phyloP scores from a whole-genome alignment of 176 grass and related monocot species.

The Neostapfia colusana region DNA sequence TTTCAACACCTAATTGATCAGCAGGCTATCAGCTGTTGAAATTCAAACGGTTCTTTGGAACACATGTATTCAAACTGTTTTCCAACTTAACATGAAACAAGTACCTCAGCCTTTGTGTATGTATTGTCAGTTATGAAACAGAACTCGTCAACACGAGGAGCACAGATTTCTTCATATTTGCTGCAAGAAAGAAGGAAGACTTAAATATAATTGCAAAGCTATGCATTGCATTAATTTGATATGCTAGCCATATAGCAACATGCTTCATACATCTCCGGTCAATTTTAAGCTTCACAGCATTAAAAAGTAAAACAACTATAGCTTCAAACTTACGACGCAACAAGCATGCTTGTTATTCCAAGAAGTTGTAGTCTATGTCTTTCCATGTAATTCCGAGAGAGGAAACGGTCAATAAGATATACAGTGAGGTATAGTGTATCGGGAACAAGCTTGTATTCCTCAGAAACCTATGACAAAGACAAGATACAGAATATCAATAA shows the following conservation, averaged over 20 bases:
- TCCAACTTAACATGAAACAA: conserved; percentile 6
- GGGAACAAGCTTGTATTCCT: conserved; percentile 86
- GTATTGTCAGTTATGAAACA: conserved; percentile 85
- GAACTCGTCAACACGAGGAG: conserved; percentile 72
- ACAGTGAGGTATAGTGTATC: conserved; percentile 93
- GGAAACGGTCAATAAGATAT: conserved; percentile 72
- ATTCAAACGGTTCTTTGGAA: not conserved
- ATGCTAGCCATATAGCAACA: not conserved
- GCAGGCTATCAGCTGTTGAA: conserved; percentile 15
- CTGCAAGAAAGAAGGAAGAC: conserved; percentile 27
- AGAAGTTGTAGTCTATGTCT: conserved; percentile 73
- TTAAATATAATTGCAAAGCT: not conserved
- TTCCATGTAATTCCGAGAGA: conserved; percentile 73
- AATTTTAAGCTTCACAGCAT: not conserved
- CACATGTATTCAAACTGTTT: not conserved
- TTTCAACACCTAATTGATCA: conserved; percentile 59
- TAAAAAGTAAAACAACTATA: not conserved
- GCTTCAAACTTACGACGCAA: conserved; percentile 81
- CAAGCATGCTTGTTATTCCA: conserved; percentile 90
- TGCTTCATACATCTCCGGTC: not conserved
- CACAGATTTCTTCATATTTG: conserved; percentile 86
- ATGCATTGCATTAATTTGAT: not conserved
- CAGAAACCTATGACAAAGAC: conserved; percentile 64
- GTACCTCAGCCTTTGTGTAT: conserved; percentile 65
- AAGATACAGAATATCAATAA: not conserved